Conservation (phyloP, 306 rosid species). For the Prinsepia uniflora region DNA sequence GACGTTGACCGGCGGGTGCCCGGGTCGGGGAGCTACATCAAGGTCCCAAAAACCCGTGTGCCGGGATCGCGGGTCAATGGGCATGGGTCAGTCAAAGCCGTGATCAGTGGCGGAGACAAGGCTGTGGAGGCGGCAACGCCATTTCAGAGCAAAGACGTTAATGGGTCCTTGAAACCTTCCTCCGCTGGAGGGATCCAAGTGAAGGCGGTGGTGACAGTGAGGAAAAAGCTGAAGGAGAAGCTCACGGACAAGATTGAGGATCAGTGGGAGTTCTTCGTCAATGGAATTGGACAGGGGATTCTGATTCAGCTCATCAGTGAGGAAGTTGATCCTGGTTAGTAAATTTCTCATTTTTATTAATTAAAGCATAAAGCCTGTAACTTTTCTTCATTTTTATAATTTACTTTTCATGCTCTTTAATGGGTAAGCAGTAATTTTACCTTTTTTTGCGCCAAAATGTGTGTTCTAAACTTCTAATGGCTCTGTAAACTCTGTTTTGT, state of each 20-base stretch:
- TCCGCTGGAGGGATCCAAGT: slow-evolving; percentile 43
- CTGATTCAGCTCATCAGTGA: slow-evolving; percentile 71
- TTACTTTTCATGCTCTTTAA: not conserved
- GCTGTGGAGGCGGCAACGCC: slow-evolving; percentile 24
- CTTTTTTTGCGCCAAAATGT: not conserved
- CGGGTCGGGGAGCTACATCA: not conserved
- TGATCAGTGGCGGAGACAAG: slow-evolving; percentile 53
- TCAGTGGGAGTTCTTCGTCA: slow-evolving; percentile 64
- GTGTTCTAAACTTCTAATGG: not conserved
- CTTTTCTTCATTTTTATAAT: not conserved
- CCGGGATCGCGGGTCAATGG: slow-evolving; percentile 16
- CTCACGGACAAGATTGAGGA: slow-evolving; percentile 57
- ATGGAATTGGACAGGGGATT: slow-evolving; percentile 83
- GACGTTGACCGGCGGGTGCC: slow-evolving; percentile 24
- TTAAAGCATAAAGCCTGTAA: not conserved
- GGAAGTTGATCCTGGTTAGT: slow-evolving; percentile 66
- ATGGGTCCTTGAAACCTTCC: slow-evolving; percentile 29
- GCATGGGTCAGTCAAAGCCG: slow-evolving; percentile 36
- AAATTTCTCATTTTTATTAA: not conserved
- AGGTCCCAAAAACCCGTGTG: slow-evolving; percentile 3
- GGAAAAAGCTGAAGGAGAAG: slow-evolving; percentile 77
- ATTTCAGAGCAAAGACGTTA: slow-evolving; percentile 35
- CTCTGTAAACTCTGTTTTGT: not conserved
- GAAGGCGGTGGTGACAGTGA: slow-evolving; percentile 57
- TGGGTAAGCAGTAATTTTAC: not conserved